Percentiles rank a stretch among this genome's conserved stretches.
Conservation (phyloP, 2,329 filamentous ascomycete species). For the Rasamsonia emersonii region DNA sequence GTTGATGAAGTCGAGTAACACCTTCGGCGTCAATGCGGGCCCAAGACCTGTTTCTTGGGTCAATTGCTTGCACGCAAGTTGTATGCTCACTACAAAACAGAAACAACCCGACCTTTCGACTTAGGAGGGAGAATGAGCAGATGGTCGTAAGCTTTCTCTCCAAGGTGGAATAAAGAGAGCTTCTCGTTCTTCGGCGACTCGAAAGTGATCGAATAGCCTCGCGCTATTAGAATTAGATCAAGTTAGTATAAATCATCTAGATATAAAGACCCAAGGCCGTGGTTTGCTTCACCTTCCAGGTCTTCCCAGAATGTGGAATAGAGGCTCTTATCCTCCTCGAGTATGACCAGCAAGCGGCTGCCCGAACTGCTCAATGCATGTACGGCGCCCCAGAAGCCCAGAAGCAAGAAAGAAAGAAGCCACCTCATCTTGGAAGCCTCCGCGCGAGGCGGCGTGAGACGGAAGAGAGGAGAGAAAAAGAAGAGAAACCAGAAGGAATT, state of each 20-base stretch:
- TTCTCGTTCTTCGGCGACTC: slow-evolving; percentile 74
- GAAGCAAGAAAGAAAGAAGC: slow-evolving; percentile 59
- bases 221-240: slow-evolving; percentile 44
- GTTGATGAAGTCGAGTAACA: slow-evolving; percentile 85
- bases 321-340: slow-evolving; percentile 77
- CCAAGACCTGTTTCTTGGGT: slow-evolving; percentile 58
- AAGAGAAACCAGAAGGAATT: slow-evolving; percentile 10
- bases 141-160: slow-evolving; percentile 85
- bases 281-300: slow-evolving; percentile 42
- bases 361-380: slow-evolving; percentile 73
- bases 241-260: background rate
- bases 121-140: slow-evolving; percentile 80
- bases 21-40: slow-evolving; percentile 74
- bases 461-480: slow-evolving; percentile 11
- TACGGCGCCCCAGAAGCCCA: slow-evolving; percentile 45
- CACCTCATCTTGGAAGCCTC: slow-evolving; percentile 58
- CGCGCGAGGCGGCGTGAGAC: slow-evolving; percentile 24
- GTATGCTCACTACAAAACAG: slow-evolving; percentile 1
- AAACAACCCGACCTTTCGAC: slow-evolving; percentile 60
- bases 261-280: slow-evolving; percentile 8
- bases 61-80: slow-evolving; percentile 14
- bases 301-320: slow-evolving; percentile 67
- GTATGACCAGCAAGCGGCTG: slow-evolving; percentile 70
- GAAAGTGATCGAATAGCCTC: slow-evolving; percentile 73
- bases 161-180: slow-evolving; percentile 72